These are phyloP conservation scores for Fusarium pseudocircinatum DNA, from an alignment of 2,329 filamentous ascomycete species.

Conservation along the genomic window DNA sequence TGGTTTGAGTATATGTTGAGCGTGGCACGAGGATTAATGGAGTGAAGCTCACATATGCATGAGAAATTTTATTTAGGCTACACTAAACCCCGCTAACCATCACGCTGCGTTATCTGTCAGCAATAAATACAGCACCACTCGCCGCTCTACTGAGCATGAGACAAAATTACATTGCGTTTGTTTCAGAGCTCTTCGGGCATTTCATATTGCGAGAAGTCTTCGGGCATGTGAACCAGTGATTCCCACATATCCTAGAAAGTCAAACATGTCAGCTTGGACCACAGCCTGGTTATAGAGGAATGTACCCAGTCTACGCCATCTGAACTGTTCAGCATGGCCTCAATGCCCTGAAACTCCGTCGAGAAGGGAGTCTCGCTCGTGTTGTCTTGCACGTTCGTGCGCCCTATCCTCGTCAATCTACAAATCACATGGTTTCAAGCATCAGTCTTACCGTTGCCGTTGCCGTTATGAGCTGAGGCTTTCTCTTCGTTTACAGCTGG, in stretches of 20 bases:
- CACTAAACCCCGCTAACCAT: not conserved
- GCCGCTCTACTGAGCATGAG: no score
- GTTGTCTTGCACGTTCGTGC: not conserved
- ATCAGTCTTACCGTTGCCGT: not conserved
- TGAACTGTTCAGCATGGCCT: slow-evolving; percentile 20
- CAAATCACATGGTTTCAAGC: accelerated
- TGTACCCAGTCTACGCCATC: slow-evolving; percentile 35
- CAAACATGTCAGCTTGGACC: no score
- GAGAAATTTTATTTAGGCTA: not conserved
- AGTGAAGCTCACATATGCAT: not conserved
- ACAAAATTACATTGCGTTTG: not conserved
- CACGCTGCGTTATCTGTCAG: not conserved
- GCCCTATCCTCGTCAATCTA: not conserved
- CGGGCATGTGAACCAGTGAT: slow-evolving; percentile 23
- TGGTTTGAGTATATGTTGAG: not conserved
- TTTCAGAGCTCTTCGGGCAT: not conserved
- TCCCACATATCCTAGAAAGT: slow-evolving; percentile 18
- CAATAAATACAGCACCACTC: not conserved
- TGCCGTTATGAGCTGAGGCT: not conserved
- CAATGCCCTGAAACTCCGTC: slow-evolving; percentile 16
- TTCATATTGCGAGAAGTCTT: slow-evolving; percentile 13
- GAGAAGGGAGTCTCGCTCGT: not conserved
- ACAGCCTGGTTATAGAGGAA: no score
- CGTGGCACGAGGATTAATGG: accelerated
- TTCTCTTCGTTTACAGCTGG: not conserved